Conservation (phyloP, 228 moss, liverwort and hornwort genomes). For the Sphagnum magellanicum region DNA sequence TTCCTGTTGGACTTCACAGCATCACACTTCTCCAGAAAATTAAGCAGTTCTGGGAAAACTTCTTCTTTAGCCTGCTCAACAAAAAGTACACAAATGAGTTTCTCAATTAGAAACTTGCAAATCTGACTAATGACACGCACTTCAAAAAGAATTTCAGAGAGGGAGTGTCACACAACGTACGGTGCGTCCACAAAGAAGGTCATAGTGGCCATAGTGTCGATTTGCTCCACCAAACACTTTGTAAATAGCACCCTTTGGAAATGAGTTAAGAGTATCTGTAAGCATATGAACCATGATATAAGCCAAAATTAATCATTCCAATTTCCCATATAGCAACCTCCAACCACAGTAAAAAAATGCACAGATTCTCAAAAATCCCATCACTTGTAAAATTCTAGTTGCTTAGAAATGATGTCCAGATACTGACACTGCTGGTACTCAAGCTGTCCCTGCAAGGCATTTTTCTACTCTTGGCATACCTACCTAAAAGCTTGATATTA, state of each 20-base stretch:
- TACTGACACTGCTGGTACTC: no score
- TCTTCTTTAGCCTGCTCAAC: conserved; percentile 70
- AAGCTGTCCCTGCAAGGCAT: no score
- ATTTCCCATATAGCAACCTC: no score
- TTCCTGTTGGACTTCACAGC: conserved; percentile 11
- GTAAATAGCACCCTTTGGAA: conserved; percentile 53
- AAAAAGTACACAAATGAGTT: not conserved
- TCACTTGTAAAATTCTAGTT: no score
- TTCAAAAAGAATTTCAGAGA: not conserved
- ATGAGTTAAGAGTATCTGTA: conserved; percentile 65
- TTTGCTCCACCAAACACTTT: conserved; percentile 58
- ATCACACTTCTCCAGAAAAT: conserved; percentile 69
- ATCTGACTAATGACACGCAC: not conserved
- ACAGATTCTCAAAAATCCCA: no score
- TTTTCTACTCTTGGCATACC: no score
- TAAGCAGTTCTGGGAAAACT: conserved; percentile 60
- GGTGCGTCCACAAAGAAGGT: conserved; percentile 62
- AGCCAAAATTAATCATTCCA: not conserved
- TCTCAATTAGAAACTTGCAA: not conserved
- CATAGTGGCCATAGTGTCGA: conserved; percentile 79
- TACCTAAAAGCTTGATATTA: no score
- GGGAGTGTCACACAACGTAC: conserved; percentile 26
- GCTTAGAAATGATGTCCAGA: no score
- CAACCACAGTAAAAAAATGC: no score
- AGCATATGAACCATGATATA: not conserved